These are phyloP conservation scores for Sonneratia alba DNA, from an alignment of 345 rosid species.

Conservation along the genomic window DNA sequence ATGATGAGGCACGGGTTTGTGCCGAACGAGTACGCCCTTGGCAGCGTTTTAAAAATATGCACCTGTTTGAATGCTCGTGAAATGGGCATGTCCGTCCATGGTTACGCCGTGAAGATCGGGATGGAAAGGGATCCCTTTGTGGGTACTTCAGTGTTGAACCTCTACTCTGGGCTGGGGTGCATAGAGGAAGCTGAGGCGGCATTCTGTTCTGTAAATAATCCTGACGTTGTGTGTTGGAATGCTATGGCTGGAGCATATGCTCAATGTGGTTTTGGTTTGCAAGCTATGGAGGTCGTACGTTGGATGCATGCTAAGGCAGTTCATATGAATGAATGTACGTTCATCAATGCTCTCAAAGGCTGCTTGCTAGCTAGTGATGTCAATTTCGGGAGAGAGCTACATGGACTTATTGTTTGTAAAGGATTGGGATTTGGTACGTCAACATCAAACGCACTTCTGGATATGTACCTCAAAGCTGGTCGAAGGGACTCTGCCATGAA, in stretches of 20 bases:
- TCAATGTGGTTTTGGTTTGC: constrained; percentile 20
- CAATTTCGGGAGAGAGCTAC: constrained; percentile 26
- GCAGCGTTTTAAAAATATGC: constrained; percentile 26
- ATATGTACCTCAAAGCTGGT: constrained; percentile 29
- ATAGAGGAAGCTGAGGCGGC: constrained; percentile 25
- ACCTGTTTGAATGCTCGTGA: constrained; percentile 5
- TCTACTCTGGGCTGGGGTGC: constrained; percentile 27
- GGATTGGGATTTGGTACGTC: constrained; percentile 12
- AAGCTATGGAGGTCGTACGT: constrained; percentile 18
- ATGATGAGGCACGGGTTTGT: constrained; percentile 20
- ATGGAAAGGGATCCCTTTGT: constrained; percentile 19
- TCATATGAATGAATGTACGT: constrained; percentile 21
- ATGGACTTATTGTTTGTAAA: constrained; percentile 24
- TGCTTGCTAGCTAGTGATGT: constrained; percentile 18
- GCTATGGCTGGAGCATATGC: constrained; percentile 36
- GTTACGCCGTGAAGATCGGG: constrained; percentile 21
- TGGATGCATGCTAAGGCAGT: constrained; percentile 18
- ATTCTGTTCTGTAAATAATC: constrained; percentile 12
- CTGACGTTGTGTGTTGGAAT: constrained; percentile 34
- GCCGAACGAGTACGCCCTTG: constrained; percentile 30
- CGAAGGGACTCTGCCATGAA: constrained; percentile 13
- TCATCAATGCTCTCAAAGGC: constrained; percentile 24
- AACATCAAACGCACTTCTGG: constrained; percentile 25
- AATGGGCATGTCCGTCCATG: constrained; percentile 27
- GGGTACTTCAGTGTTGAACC: constrained; percentile 24